Percentiles rank a stretch among this genome's conserved stretches.
These are phyloP conservation scores for Spirogloea muscicola DNA, from an alignment of 139 green algal species.

Conservation along the genomic window DNA sequence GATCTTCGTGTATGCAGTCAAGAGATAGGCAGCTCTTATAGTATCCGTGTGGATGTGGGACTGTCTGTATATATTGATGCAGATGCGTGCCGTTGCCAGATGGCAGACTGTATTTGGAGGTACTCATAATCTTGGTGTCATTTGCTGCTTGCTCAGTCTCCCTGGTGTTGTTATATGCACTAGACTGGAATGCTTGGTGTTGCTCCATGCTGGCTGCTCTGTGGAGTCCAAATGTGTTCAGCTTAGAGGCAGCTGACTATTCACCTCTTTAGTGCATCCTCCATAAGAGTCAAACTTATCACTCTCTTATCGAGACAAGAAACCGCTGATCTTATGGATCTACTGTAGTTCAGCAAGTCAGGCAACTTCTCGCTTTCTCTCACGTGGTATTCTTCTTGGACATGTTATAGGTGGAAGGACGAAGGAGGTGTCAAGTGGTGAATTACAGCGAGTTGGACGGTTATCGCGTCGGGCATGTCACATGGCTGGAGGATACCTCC, in stretches of 20 bases:
- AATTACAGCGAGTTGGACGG: neutral
- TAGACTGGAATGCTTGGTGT: neutral
- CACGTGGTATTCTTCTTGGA: no score
- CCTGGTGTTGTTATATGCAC: neutral
- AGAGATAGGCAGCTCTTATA: no score
- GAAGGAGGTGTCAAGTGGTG: neutral
- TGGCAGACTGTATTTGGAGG: conserved; percentile 26
- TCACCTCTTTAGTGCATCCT: no score
- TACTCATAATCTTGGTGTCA: neutral
- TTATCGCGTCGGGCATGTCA: conserved; percentile 25
- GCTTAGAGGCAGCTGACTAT: no score
- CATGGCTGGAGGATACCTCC: conserved; percentile 9
- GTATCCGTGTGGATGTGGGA: neutral
- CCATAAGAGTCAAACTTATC: no score
- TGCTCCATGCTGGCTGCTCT: neutral
- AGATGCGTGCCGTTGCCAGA: conserved; percentile 27
- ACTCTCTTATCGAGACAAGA: no score
- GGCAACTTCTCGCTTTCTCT: no score
- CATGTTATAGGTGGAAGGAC: neutral
- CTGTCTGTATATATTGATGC: neutral
- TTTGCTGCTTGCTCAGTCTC: neutral
- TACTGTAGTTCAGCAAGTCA: neutral
- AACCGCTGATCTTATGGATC: no score
- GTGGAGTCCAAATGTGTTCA: no score
- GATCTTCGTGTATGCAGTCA: no score